Evolutionary conservation across 495 filamentous ascomycete genomes (phyloP), one percentile per base, ranked within the genome.

Genomic region (Articulospora tetracladia): DNA sequence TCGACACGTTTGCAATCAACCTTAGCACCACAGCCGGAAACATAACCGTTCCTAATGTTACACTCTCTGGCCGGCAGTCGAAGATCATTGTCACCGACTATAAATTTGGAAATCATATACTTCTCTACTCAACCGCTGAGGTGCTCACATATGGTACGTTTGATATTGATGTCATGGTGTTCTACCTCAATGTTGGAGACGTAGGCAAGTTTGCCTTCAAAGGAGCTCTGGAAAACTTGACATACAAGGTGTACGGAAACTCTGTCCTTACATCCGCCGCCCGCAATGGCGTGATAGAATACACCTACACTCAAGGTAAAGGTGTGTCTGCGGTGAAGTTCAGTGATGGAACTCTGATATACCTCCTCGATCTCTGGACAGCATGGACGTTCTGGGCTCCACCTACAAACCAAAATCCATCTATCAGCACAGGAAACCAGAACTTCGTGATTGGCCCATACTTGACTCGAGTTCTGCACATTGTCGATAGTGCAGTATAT

Each of bases 401-500:
- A 4, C 66, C 79, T 12, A 72, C 74, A 3, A 73, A 73, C 0
- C 61, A 60, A 1, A 68, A 73, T 24, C 73, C 73, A 1, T 61
- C 67, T 26, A 66, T 74, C 49, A 67, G 67, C 36, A 60, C 72
- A 8, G 39, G 66, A 34, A 58, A 71, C 53, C 69, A 75, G 30
- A 72, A 86, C 13, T 86, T 91, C 57, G 75, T 90, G 55, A 75
- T 87, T 34, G 87, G 86, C 0, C 86, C 86, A 13, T 89, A 87
- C 64, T 81, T 91, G 3, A 79, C 90, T 41, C 81, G 87, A 15
- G 84, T 72, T 19, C 86, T 83, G 0, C 72, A 25, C 69, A 34
- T 68, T 79, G 51, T 50, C 3, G 46, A 65, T 48, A 49, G 54
- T 27, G 57, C 61, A 28, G 56, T 68, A 17, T 17, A 62, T 70